Base-by-base conservation (phyloP, 1,284 basidiomycete genomes). In the Ustilago vetiveriae region DNA sequence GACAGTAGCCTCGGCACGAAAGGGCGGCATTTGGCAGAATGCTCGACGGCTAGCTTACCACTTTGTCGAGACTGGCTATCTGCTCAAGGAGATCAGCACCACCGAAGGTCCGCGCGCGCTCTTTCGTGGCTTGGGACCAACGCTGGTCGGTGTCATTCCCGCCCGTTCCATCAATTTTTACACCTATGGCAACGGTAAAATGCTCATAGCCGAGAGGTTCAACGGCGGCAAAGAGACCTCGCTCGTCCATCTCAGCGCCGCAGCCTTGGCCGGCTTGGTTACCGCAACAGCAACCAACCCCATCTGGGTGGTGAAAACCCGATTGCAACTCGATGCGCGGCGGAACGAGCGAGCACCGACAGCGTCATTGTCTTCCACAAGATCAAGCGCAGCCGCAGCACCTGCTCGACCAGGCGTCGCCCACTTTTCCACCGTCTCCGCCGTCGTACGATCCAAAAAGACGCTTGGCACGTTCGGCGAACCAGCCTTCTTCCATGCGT, bases 251-350 rank as follows among this genome's bases (percentile, higher is more conserved):
- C 88, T 98, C 14, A 78, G 85, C 6, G 91, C 95, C 0, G 96
- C 94, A 0, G 91, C 92, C 0, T 80, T 89, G 5, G 95, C 95
- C 0, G 86, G 86, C 7, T 84, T 98, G 67, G 85, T 87, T 26
- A 98, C 95, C 0, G 88, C 94, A 1, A 90, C 92, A 0, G 92
- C 88, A 10, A 98, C 95, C 16, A 98, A 98, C 82, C 95, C 95
- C 0, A 96, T 98, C 40, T 98, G 95, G 95, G 94, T 98, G 35
- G 92, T 98, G 72, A 98, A 98, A 83, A 98, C 95, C 32, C 88
- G 95, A 3, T 80, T 98, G 46, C 95, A 98, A 82, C 88, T 94
- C 26, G 81, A 82, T 47, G 72, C 75, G 8, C 48, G 60, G n/a
- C 48, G 45, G 6, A 56, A 63, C 40, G 39, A 66, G 59, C 49